Base-by-base conservation (phyloP, 2,329 filamentous ascomycete species). In the Neocatenulostroma microsporum region DNA sequence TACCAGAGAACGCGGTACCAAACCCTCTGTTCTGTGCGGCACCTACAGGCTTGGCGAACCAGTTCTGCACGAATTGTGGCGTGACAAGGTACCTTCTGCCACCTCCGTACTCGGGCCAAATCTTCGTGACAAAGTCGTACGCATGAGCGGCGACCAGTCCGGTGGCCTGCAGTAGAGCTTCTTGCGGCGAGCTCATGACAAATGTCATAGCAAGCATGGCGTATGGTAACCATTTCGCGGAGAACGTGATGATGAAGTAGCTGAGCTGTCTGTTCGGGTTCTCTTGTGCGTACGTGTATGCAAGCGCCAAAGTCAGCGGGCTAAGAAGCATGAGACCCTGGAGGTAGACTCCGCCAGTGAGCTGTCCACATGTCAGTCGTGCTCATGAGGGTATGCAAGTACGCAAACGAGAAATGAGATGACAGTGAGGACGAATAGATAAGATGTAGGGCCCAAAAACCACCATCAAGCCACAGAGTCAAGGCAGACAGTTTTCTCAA, bases 101-200 rank as follows among this genome's bases (percentile, higher is more conserved):
- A 38, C 84, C 84, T 21, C 87, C 89, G 56, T 91, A 91, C 37
- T 84, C 78, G 4, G 91, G 91, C 70, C 87, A 96, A 27, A 95
- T 72, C 32, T 84, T 76, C 2, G 84, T 86, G 33, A 95, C 62
- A 56, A 96, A 98, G 58, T 96, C 84, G 62, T 86, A 94, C 14
- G 91, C 55, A 59, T 98, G 91, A 4, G 88, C 88, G 10, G 88
- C 84, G 28, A 94, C 47, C 9, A 98, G 70, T n/a, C 91, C 91
- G 21, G 76, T 84, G 4, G 77, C 61, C 54, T 93, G 79, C 3
- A 79, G 53, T 38, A 83, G 56, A 9, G 83, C 72, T 13, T 63
- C 63, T 3, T 60, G 48, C 23, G 70, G 69, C 9, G 80, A 80
- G 4, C 64, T 69, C 56, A 83, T 75, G 36, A 96, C 66, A 15